Evolutionary conservation across 75 land plant species (phyloP), one percentile per base, ranked within the genome.

Genomic region (Selaginella tamariscina): DNA sequence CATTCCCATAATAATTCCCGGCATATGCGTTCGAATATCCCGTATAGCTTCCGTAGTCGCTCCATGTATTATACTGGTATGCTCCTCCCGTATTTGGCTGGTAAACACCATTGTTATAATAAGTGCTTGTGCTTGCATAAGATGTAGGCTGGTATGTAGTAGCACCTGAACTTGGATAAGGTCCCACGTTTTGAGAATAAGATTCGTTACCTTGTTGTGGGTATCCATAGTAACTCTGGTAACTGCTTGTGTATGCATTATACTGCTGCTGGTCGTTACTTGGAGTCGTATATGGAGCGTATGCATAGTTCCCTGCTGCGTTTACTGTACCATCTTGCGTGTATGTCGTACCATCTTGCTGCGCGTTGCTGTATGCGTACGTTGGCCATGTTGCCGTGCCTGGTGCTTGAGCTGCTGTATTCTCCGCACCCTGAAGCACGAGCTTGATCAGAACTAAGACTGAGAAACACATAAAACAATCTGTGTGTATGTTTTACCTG

Each of bases 111-210:
- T 84, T 68, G 83, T 82, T 77, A 81, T 86, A 88, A 74, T 83
- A 88, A 84, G 86, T 68, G 27, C 65, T 31, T 21, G 66, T 80
- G 78, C 78, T 78, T 68, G 79, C 80, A 69, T 91, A 88, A 79
- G 83, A 77, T 79, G 89, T 57, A 72, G 86, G 77, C 80, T 81
- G 94, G 79, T 86, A 84, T 77, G 86, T 76, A 83, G 88, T 80
- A 75, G 79, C 86, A 82, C 49, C 49, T 39, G 88, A 66, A 74
- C 79, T 84, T 78, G 77, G 79, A 74, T 74, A 78, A 67, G 80
- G 78, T 67, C 87, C 87, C 66, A 81, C 79, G 68, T 79, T 79
- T 70, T 82, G 89, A 76, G 82, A 60, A 57, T 82, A 82, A 33
- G 89, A 72, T 54, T 79, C 77, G 69, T 68, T 79, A 24, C 85